Evolutionary conservation across 1,284 basidiomycete species (phyloP), one percentile per base, ranked within the genome.

Genomic region (Afroboletus lepidellus): DNA sequence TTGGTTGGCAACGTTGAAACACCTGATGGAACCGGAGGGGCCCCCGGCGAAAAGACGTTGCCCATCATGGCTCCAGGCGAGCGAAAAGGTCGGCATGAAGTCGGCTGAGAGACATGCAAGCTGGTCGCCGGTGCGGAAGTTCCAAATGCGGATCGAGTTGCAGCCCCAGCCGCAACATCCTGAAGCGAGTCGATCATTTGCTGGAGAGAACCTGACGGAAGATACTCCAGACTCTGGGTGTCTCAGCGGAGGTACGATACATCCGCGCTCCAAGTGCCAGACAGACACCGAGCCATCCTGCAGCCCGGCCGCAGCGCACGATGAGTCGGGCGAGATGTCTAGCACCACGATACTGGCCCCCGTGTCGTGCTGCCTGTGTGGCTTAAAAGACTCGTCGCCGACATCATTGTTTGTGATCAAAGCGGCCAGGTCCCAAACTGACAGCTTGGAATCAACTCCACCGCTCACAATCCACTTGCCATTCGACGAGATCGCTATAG

Each of bases 151-250:
- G 37, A 59, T 45, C 15, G 57, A 47, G 20, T 36, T 8, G 16
- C 29, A 21, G 13, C 25, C 36, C 46, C 50, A 38, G 6, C 29
- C n/a, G 8, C 37, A 16, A 29, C 43, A 48, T 4, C 32, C 50
- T 7, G 53, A 56, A n/a, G 59, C 59, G 7, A 60, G 47, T 4
- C 32, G 53, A 21, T 41, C 48, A 23, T 51, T 47, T 11, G 36
- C 12, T 3, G 59, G 59, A 0, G 56, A 61, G 30, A 60, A 61
- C 48, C 52, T 60, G 56, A 61, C 30, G 0, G 51, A 56, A 21
- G 48, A 48, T 9, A 55, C 15, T 9, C 23, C 33, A 3, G 50
- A 42, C n/a, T 36, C 38, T 15, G 15, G 30, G 25, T 52, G 43
- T 34, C 20, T 42, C 45, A 41, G 34, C 7, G 43, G 20, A 18